Base-by-base conservation (phyloP, 805 yeast genomes). In the Candida ulmi region DNA sequence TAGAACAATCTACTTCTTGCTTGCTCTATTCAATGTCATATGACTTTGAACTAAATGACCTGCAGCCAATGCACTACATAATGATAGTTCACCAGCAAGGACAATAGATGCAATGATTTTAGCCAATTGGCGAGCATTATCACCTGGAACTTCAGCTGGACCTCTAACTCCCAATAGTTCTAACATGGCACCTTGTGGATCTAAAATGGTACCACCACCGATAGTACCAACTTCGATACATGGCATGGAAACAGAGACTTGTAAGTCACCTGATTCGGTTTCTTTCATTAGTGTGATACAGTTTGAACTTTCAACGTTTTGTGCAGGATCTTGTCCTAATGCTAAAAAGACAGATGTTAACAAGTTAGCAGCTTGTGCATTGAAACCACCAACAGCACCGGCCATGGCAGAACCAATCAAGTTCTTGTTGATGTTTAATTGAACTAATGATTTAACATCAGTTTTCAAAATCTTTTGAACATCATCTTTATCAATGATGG, bases 271-370 rank as follows among this genome's bases (percentile, higher is more conserved):
- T 30, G 74, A 71, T 11, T 65, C 69, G 36, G 72, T 71, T 60
- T 85, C 88, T 55, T 82, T 80, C 95, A 93, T 90, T 50, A 93
- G 71, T 1, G 99, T 93, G 43, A 93, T 91, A 81, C 99, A 93
- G 66, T 90, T 91, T 25, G 97, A 88, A 44, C 95, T 82, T 68
- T 91, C 99, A 38, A 93, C 97, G 58, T 93, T 93, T 68, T 93
- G 99, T 2, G 99, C 99, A n/a, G 99, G 99, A 65, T 93, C 99
- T 70, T 93, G 99, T 42, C 99, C 99, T 43, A 95, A 78, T 5
- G 99, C 99, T 48, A 93, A 68, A 61, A 67, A 93, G 19, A 93
- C 82, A 11, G 99, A 98, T 27, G 99, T 95, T 27, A 93, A 91
- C 51, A 93, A 66, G 62, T 93, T 93, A 35, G 99, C 95, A 39